Evolutionary conservation across 2,329 filamentous ascomycete species (phyloP).

Genomic region (Cladobotryum protrusum): DNA sequence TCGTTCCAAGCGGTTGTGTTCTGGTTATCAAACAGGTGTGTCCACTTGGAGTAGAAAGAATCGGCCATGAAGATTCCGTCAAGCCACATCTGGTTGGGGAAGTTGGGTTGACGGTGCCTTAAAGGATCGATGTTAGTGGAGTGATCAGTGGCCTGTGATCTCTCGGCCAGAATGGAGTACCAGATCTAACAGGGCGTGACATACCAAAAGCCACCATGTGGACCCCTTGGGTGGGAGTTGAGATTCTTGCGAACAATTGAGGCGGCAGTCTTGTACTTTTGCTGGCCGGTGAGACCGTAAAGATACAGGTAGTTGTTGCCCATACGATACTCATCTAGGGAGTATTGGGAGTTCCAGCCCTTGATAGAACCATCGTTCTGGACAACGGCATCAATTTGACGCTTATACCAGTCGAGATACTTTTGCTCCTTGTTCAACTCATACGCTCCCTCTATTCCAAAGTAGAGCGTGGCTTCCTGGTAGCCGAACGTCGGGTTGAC

Average conservation of each 20-base stretch:
- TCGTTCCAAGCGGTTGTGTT: slow-evolving; percentile 40
- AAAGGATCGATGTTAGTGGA: not conserved
- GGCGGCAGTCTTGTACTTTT: slow-evolving; percentile 44
- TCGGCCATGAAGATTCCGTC: slow-evolving; percentile 49
- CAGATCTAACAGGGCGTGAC: not conserved
- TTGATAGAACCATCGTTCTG: slow-evolving; percentile 36
- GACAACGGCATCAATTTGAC: slow-evolving; percentile 41
- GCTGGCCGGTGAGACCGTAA: slow-evolving; percentile 38
- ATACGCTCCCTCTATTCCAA: slow-evolving; percentile 41
- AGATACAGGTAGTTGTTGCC: slow-evolving; percentile 47
- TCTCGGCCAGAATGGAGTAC: too few relatives aligned
- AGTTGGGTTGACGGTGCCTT: slow-evolving; percentile 36
- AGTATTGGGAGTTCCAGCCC: slow-evolving; percentile 42
- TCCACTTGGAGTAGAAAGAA: slow-evolving; percentile 37
- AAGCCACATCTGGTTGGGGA: slow-evolving; percentile 52
- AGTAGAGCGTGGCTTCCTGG: slow-evolving; percentile 40
- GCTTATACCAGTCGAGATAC: slow-evolving; percentile 38
- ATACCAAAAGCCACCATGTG: slow-evolving; percentile 46
- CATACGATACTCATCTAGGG: slow-evolving; percentile 46
- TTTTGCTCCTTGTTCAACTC: slow-evolving; percentile 36
- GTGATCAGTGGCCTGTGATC: too few relatives aligned
- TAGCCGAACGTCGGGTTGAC: slow-evolving; percentile 36
- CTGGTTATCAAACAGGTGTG: slow-evolving; percentile 28
- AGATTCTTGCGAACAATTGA: slow-evolving; percentile 40
- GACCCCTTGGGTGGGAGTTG: slow-evolving; percentile 42